Conservation (phyloP, 2,329 filamentous ascomycete species). For the Beauveria australis region DNA sequence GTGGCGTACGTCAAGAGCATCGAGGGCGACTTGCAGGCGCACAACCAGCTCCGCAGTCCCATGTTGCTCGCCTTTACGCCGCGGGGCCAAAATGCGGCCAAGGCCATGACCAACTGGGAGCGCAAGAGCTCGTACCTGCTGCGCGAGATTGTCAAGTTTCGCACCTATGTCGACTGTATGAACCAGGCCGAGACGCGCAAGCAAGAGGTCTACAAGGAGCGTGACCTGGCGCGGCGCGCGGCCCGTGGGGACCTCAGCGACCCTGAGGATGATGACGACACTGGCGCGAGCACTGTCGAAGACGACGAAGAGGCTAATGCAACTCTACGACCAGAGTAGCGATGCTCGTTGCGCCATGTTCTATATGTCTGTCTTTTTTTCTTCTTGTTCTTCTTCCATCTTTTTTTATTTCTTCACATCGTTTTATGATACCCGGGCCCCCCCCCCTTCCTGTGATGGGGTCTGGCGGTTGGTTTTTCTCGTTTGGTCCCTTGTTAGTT, state of each 20-base stretch:
- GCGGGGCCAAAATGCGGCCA: constrained; percentile 68
- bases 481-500: background rate
- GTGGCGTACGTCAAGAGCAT: constrained; percentile 74
- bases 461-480: background rate
- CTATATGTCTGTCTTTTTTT: background rate
- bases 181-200: constrained; percentile 62
- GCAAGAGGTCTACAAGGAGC: constrained; percentile 60
- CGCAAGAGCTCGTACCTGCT: constrained; percentile 87
- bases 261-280: constrained; percentile 20
- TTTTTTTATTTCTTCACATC: background rate
- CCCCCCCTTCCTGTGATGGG: background rate
- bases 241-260: constrained; percentile 39
- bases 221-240: constrained; percentile 42
- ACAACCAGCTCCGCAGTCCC: constrained; percentile 79
- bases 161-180: constrained; percentile 86
- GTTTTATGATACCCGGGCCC: background rate
- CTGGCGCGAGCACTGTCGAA: constrained; percentile 22
- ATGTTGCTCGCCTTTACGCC: constrained; percentile 88
- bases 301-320: constrained; percentile 25
- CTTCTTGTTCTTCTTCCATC: background rate
- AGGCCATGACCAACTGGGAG: constrained; percentile 96
- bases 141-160: constrained; percentile 91
- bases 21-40: constrained; percentile 74
- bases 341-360: background rate
- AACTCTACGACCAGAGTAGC: constrained; percentile 24